Percentiles rank a stretch among this genome's conserved stretches.
Conservation (phyloP, 2,329 filamentous ascomycete species). For the Fusarium sp. region DNA sequence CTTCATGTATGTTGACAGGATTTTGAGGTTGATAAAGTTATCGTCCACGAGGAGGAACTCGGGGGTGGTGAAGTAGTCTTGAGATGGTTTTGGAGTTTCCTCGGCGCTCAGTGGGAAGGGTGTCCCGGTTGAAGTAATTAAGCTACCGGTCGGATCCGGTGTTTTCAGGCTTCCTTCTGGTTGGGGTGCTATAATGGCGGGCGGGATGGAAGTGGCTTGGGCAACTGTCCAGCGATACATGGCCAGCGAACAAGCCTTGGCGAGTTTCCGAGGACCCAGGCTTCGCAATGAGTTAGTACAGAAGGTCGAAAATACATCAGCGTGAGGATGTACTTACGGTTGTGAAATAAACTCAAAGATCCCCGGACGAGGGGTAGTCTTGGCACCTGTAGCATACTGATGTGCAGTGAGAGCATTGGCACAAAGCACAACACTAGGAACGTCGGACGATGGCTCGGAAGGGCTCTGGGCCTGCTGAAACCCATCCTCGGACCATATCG, state of each 20-base stretch:
- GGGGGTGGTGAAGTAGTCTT: slow-evolving; percentile 6
- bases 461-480: slow-evolving; percentile 5
- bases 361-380: slow-evolving; percentile 32
- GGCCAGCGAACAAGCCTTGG: slow-evolving; percentile 51
- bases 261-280: slow-evolving; percentile 57
- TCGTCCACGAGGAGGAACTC: slow-evolving; percentile 59
- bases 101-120: slow-evolving; percentile 29
- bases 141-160: not conserved
- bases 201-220: slow-evolving; percentile 7
- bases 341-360: slow-evolving; percentile 58
- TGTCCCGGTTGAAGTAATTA: not conserved
- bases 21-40: slow-evolving; percentile 58
- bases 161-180: not conserved
- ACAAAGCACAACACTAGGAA: slow-evolving; percentile 54
- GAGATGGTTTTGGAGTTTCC: slow-evolving; percentile 15
- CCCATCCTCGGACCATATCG: slow-evolving; percentile 43
- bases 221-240: slow-evolving; percentile 48
- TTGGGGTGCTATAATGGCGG: not conserved
- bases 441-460: not conserved
- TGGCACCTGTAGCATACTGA: slow-evolving; percentile 40
- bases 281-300: slow-evolving; percentile 33
- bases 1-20: slow-evolving; percentile 54
- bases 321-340: slow-evolving; percentile 49
- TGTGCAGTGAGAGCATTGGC: slow-evolving; percentile 52
- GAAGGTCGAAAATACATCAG: fast-evolving